A percentile compares a stretch with the other conserved stretches of the same genome.
Conservation (phyloP, 2,329 filamentous ascomycete genomes). For the Cordyceps cicadae region DNA sequence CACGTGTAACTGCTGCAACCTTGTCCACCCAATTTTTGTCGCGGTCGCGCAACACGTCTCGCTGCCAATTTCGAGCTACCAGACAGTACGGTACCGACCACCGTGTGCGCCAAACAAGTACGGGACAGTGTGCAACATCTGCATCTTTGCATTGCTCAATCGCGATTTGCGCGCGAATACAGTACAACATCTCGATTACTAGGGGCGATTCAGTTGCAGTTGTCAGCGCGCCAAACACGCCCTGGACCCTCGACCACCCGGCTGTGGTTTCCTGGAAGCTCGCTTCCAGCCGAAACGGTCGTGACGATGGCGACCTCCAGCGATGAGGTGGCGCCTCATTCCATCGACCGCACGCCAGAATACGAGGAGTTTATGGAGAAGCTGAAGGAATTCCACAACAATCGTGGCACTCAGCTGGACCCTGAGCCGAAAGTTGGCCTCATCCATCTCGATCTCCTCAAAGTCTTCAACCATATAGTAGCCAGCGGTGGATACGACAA, state of each 20-base stretch:
- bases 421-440: constrained; percentile 73
- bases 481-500: constrained; percentile 78
- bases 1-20: constrained; percentile 6
- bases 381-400: constrained; percentile 64
- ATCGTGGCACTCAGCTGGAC: constrained; percentile 72
- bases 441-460: constrained; percentile 66
- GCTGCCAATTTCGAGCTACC: constrained; percentile 9
- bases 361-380: constrained; percentile 72
- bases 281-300: constrained; percentile 1
- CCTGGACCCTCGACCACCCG: neutral
- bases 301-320: constrained; percentile 26
- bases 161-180: neutral
- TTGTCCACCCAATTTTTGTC: constrained; percentile 6
- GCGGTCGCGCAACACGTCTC: constrained; percentile 13
- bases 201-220: neutral
- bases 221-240: neutral
- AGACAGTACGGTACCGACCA: too few species aligned
- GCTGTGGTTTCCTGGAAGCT: neutral
- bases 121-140: neutral
- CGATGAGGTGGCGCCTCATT: constrained; percentile 31
- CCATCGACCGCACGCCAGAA: constrained; percentile 56
- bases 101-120: neutral
- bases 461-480: constrained; percentile 70
- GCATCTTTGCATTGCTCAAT: neutral
- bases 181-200: neutral